These are phyloP conservation scores for Apocynum venetum DNA, from an alignment of 257 asterid species.

Conservation along the genomic window DNA sequence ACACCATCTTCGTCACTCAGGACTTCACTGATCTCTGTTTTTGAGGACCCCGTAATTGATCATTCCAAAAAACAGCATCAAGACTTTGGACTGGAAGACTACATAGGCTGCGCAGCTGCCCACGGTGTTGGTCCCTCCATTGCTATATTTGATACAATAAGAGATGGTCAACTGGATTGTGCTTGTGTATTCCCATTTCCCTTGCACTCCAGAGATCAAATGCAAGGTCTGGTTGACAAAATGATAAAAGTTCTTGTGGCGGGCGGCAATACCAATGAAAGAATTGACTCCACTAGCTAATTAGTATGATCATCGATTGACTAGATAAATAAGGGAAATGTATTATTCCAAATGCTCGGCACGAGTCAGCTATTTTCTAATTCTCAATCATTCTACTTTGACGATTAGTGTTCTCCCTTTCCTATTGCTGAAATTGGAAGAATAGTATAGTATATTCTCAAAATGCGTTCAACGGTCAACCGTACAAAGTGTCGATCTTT, in stretches of 20 bases:
- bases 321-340: too few relatives aligned
- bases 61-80: slow-evolving; percentile 24
- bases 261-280: neutral
- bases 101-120: slow-evolving; percentile 59
- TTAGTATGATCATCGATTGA: neutral
- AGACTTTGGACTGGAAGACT: slow-evolving; percentile 46
- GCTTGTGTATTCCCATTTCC: slow-evolving; percentile 67
- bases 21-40: slow-evolving; percentile 53
- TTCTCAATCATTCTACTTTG: neutral
- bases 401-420: neutral
- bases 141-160: slow-evolving; percentile 60
- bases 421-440: neutral
- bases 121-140: slow-evolving; percentile 77
- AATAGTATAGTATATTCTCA: neutral
- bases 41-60: slow-evolving; percentile 66
- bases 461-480: neutral
- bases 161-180: slow-evolving; percentile 58
- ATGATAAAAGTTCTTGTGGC: slow-evolving; percentile 38
- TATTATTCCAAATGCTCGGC: neutral
- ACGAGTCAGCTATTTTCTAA: neutral
- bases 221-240: slow-evolving; percentile 36
- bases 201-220: slow-evolving; percentile 64
- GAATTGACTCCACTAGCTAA: neutral
- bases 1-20: slow-evolving; percentile 53
- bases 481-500: neutral